Evolutionary conservation across 345 rosid species (phyloP), one percentile per base, ranked within the genome.

Genomic region (Gossypium bickii): DNA sequence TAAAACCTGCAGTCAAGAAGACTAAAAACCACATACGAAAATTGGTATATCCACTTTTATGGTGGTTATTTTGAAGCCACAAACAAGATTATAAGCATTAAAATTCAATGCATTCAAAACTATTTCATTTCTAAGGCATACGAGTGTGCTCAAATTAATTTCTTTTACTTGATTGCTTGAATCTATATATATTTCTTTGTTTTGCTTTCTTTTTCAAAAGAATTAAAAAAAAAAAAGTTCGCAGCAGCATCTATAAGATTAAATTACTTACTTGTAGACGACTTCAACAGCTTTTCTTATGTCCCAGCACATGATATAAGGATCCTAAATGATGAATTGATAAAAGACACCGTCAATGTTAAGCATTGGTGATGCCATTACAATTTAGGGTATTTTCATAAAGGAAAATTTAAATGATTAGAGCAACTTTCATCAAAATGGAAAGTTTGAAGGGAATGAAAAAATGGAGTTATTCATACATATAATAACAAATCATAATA

Each of bases 251-350:
- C 57, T 18, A 58, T 44, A 61, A 66, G 57, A 53, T 71, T 38
- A 48, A 43, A 55, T 43, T 66, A 85, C 97, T 89, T 76, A 92
- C 96, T 95, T 95, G 83, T 89, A 95, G 44, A 95, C 94, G 71
- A 88, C 92, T 74, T 95, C 92, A 73, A 88, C 98, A 65, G 98
- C 77, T 82, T 90, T 90, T 49, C 98, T 86, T 63, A 95, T 75
- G 83, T 93, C 98, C 99, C 99, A 95, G 83, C 97, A 93, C 78
- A 91, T 82, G 70, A 95, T 91, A 80, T 91, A 94, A 67, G 98
- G 97, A 82, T 94, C 98, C 97, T 94, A 78, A 78, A 70, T 61
- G 59, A 70, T 61, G 59, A 52, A 79, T 53, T 52, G 51, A 76
- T n/a, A 29, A 41, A 48, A 62, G 43, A 58, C 12, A 49, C 9